Evolutionary conservation across 1,284 basidiomycete genomes (phyloP), one percentile per base, ranked within the genome.

Genomic region (Mrakiaceae sp.): DNA sequence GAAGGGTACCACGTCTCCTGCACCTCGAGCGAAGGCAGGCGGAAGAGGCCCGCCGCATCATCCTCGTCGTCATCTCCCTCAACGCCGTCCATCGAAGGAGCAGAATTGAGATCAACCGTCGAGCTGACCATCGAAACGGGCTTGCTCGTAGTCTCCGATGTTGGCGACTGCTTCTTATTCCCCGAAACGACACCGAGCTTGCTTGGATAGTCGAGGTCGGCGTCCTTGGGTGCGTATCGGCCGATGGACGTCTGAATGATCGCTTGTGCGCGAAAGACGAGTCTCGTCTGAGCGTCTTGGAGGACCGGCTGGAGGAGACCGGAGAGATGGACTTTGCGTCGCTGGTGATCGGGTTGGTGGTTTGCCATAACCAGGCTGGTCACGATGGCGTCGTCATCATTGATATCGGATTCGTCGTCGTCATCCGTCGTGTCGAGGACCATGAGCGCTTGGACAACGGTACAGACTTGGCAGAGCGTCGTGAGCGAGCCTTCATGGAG

Each of bases 221-320:
- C 85, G 5, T 81, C 76, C 69, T 83, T 87, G 0, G 90, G 85
- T 0, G 81, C 80, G 75, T 87, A 95, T 72, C 88, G 85, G 70
- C 87, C 79, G 53, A 96, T 90, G 60, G 96, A 92, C 44, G 83
- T 82, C 72, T 93, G 88, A 56, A 96, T 84, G 58, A 95, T 81
- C 0, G 89, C 83, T 75, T 96, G 92, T 7, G 92, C 92, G 72
- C 94, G 87, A 81, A 96, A 96, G 70, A 96, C 90, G 60, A 96
- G 76, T 62, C 91, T 79, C 5, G 93, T 96, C 78, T 96, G 93
- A 1, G 91, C 90, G 72, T 96, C 93, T 74, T 95, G 91, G 39
- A 95, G 76, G 1, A 96, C 87, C 83, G 92, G 90, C 72, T 88
- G 83, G 52, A 96, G 77, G 5, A 96, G 78, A 62, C 87, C 83